These are phyloP conservation scores for Fusarium aywerte DNA, from an alignment of 2,329 filamentous ascomycete genomes.

Conservation along the genomic window DNA sequence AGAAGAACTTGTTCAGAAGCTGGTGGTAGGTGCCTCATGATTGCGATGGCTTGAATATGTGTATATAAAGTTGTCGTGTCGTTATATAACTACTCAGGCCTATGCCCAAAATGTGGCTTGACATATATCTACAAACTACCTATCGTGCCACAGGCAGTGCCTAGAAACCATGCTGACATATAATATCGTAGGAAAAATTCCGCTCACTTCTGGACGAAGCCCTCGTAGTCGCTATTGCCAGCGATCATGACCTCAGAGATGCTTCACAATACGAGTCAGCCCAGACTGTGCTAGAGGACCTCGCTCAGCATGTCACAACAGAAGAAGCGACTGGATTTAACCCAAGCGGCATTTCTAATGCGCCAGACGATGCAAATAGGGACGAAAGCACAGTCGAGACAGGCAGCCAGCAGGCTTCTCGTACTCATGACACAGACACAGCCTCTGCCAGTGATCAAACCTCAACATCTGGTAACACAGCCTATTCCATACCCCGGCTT, in stretches of 20 bases:
- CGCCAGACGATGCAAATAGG: constrained; percentile 41
- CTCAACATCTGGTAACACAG: constrained; percentile 39
- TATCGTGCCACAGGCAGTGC: background rate
- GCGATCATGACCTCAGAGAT: constrained; percentile 74
- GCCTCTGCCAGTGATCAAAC: constrained; percentile 44
- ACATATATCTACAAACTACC: constrained; percentile 5
- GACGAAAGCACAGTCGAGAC: constrained; percentile 43
- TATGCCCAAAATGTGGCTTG: constrained; percentile 2
- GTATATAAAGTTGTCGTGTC: background rate
- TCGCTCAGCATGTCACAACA: constrained; percentile 71
- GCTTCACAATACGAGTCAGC: constrained; percentile 64
- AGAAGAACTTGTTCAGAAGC: constrained; percentile 42
- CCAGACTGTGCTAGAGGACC: constrained; percentile 67
- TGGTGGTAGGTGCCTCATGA: constrained; percentile 46
- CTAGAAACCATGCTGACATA: constrained; percentile 21
- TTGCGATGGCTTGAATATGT: background rate
- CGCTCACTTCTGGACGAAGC: constrained; percentile 80
- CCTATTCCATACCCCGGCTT: constrained; percentile 44
- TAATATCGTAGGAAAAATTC: constrained; percentile 69
- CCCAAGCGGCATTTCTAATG: constrained; percentile 74
- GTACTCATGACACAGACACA: constrained; percentile 47
- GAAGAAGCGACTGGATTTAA: constrained; percentile 84
- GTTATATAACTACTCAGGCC: constrained; percentile 1
- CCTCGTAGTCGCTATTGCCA: constrained; percentile 78
- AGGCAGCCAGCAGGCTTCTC: constrained; percentile 47